A percentile compares a stretch with the other conserved stretches of the same genome.
Conservation (phyloP, 805 yeast genomes). For the Kodamaea fukazawae region DNA sequence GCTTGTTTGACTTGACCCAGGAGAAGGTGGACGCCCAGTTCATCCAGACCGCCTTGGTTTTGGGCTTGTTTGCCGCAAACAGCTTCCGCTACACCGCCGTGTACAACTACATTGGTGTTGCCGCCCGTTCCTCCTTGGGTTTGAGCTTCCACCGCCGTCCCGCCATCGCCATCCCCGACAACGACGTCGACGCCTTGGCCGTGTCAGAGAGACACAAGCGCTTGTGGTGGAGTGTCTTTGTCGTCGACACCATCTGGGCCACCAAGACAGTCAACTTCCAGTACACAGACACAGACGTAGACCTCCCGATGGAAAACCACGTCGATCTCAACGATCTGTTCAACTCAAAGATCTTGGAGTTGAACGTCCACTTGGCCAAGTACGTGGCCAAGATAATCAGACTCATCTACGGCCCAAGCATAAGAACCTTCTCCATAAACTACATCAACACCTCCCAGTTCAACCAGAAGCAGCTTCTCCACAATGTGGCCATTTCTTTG, state of each 20-base stretch:
- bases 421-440: conserved; percentile 37
- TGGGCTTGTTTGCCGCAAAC: conserved; percentile 39
- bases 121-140: conserved; percentile 37
- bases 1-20: conserved; percentile 30
- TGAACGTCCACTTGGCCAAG: conserved; percentile 40
- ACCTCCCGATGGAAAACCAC: conserved; percentile 35
- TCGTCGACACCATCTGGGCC: conserved; percentile 40
- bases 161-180: background rate
- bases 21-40: conserved; percentile 30
- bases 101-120: conserved; percentile 39
- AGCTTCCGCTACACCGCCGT: conserved; percentile 37
- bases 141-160: conserved; percentile 34
- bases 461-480: conserved; percentile 34
- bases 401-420: conserved; percentile 40
- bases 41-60: conserved; percentile 32
- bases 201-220: conserved; percentile 33
- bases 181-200: conserved; percentile 16
- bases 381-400: conserved; percentile 34
- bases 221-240: conserved; percentile 43
- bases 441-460: conserved; percentile 41
- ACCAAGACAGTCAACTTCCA: conserved; percentile 40
- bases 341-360: conserved; percentile 29
- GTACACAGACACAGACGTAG: conserved; percentile 43
- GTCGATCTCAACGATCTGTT: conserved; percentile 29
- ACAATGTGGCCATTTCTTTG: conserved; percentile 27